These are phyloP conservation scores for Papiliotrema flavescens DNA, from an alignment of 1,284 basidiomycete species.

Conservation along the genomic window DNA sequence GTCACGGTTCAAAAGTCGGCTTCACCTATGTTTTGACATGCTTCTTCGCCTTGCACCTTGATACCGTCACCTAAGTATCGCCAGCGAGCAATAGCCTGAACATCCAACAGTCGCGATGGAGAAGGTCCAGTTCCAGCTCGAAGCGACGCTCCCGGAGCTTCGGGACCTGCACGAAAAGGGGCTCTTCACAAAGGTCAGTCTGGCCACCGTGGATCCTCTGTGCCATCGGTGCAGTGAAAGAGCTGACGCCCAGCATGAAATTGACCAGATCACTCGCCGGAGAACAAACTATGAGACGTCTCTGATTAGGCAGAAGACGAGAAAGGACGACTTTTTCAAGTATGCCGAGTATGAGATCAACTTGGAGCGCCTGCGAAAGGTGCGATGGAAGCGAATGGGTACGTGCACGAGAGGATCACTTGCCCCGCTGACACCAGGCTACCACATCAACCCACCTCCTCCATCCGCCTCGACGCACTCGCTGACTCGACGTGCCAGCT, in stretches of 20 bases:
- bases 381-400: slow-evolving; percentile 71
- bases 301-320: slow-evolving; percentile 74
- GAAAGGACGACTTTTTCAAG: slow-evolving; percentile 82
- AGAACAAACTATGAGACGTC: slow-evolving; percentile 79
- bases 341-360: slow-evolving; percentile 92
- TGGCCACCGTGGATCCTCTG: no score
- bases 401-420: slow-evolving; percentile 35
- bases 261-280: slow-evolving; percentile 78
- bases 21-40: neutral
- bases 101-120: slow-evolving; percentile 59
- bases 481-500: slow-evolving; percentile 73
- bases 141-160: slow-evolving; percentile 94
- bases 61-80: neutral
- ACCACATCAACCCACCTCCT: slow-evolving; percentile 49
- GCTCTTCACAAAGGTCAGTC: slow-evolving; percentile 74
- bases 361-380: slow-evolving; percentile 73
- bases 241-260: slow-evolving; percentile 59
- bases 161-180: slow-evolving; percentile 86
- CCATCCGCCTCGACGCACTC: slow-evolving; percentile 76
- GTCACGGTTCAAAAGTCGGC: neutral
- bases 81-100: no score
- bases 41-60: neutral
- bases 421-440: slow-evolving; percentile 17
- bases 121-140: slow-evolving; percentile 89
- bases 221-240: neutral